phyloP scores from a whole-genome alignment of 352 stramenopile species.

The Globisporangium rhizosaccharum region DNA sequence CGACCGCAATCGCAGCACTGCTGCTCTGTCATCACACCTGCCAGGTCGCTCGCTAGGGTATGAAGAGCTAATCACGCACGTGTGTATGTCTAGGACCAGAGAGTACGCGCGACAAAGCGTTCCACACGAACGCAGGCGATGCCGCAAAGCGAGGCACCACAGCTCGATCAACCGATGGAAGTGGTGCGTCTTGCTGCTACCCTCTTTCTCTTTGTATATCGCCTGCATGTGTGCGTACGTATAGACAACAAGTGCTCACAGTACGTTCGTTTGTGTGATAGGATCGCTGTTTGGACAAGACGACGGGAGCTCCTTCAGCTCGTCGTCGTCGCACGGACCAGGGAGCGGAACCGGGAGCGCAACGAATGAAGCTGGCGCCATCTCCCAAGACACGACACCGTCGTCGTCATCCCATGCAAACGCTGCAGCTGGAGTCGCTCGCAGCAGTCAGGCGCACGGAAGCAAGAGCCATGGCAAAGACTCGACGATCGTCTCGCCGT shows the following conservation, averaged over 20 bases:
- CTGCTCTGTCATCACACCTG: not conserved
- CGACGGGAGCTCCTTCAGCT: not conserved
- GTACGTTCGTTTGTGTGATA: not conserved
- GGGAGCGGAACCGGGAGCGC: constrained; percentile 3
- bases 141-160: not conserved
- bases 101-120: not conserved
- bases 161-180: constrained; percentile 4
- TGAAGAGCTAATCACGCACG: not conserved
- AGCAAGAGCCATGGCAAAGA: not conserved
- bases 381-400: not conserved
- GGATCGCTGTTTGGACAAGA: constrained; percentile 6
- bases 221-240: too few relatives aligned
- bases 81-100: not conserved
- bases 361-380: not conserved
- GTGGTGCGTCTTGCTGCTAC: constrained; percentile 2
- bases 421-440: too few relatives aligned
- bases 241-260: not conserved
- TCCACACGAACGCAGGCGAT: not conserved
- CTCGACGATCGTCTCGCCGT: too few relatives aligned
- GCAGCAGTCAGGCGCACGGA: not conserved
- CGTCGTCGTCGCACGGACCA: not conserved
- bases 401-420: not conserved
- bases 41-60: too few relatives aligned
- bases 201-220: too few relatives aligned
- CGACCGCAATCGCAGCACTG: not conserved